A percentile compares a stretch with the other conserved stretches of the same genome.
Conservation (phyloP, 2,329 filamentous ascomycete species). For the Teratosphaeria pseudoeucalypti region DNA sequence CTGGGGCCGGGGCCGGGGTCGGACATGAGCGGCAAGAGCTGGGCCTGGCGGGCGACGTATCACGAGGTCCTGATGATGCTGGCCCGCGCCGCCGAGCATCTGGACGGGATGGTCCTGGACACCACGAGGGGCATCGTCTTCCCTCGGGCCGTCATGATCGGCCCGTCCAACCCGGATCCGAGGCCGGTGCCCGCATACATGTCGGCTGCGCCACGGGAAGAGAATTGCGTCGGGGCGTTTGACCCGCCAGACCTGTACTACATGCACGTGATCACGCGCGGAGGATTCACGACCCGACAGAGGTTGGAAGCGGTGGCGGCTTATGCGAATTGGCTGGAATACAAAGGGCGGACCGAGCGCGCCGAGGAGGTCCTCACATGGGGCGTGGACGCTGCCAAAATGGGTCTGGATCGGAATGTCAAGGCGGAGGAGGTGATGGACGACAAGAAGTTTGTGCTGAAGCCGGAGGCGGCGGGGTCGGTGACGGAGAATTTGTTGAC, state of each 20-base stretch:
- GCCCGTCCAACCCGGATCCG: constrained; percentile 74
- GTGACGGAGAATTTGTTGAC: constrained; percentile 62
- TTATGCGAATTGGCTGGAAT: constrained; percentile 78
- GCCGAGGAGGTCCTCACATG: constrained; percentile 64
- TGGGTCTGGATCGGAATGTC: constrained; percentile 33
- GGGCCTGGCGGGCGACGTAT: constrained; percentile 79
- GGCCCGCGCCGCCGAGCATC: constrained; percentile 65
- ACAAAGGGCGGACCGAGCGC: constrained; percentile 54
- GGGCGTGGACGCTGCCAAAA: constrained; percentile 64
- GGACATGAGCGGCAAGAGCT: constrained; percentile 65
- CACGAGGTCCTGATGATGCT: constrained; percentile 70
- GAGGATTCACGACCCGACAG: constrained; percentile 69
- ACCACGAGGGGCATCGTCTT: constrained; percentile 56
- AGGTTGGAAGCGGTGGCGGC: constrained; percentile 70
- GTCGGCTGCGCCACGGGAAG: constrained; percentile 55
- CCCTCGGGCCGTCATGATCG: constrained; percentile 62
- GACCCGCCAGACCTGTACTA: constrained; percentile 68
- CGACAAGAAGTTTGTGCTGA: constrained; percentile 47
- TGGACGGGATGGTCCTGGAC: constrained; percentile 71
- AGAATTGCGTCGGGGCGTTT: constrained; percentile 63
- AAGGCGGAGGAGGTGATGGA: constrained; percentile 43
- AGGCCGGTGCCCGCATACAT: constrained; percentile 58
- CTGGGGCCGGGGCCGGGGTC: constrained; percentile 45
- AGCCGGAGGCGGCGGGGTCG: constrained; percentile 37
- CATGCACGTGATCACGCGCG: constrained; percentile 67